These are phyloP conservation scores for Hymenoscyphus scutula DNA, from an alignment of 2,329 filamentous ascomycete species.

Conservation along the genomic window DNA sequence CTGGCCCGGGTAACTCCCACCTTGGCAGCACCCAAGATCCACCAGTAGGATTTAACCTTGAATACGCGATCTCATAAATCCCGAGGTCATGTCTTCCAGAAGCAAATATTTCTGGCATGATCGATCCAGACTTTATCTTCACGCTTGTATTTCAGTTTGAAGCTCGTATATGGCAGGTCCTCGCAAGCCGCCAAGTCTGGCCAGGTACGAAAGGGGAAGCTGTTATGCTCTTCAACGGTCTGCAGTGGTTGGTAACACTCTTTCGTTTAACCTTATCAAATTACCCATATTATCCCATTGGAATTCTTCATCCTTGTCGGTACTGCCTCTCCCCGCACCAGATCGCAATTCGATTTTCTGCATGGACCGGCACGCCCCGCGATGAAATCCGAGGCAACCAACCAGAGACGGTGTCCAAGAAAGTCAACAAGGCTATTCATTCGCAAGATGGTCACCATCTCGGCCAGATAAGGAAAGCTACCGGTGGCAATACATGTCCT, in stretches of 20 bases:
- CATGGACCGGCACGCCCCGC: conserved; percentile 5
- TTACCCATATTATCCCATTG: conserved; percentile 8
- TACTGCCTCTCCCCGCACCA: conserved; percentile 4
- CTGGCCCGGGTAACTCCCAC: not conserved
- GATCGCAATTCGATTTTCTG: conserved; percentile 6
- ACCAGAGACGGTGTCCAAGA: not conserved
- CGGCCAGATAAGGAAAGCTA: conserved; percentile 9
- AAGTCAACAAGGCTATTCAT: not conserved
- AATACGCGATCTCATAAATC: not conserved
- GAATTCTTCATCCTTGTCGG: not conserved
- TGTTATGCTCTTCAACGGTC: not conserved
- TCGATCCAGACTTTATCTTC: too few species aligned
- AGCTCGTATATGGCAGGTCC: not conserved
- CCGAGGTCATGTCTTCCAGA: not conserved
- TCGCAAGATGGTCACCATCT: not conserved
- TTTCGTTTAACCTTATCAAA: not conserved
- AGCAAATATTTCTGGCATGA: too few species aligned
- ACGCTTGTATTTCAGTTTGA: not conserved
- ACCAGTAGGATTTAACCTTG: conserved; percentile 2
- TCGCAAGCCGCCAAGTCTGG: not conserved
- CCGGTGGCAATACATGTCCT: not conserved
- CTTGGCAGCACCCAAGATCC: not conserved
- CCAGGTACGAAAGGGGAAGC: not conserved
- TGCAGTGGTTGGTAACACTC: not conserved
- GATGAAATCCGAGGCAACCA: not conserved